phyloP scores from a whole-genome alignment of 768 basidiomycete species.

The Kockovaella imperatae region DNA sequence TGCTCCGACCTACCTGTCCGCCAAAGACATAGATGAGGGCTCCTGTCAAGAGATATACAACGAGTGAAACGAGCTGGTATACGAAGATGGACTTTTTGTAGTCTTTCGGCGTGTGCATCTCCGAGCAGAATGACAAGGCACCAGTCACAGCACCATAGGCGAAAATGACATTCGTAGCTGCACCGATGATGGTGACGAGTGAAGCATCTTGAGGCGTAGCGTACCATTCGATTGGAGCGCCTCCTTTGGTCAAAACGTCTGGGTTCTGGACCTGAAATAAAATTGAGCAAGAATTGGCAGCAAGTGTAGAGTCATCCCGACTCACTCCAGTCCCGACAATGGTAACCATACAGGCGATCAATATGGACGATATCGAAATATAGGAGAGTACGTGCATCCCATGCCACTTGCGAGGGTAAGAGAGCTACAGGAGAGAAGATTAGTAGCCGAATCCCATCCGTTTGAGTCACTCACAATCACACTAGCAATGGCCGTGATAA shows the following conservation, averaged over 20 bases:
- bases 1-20: too few relatives aligned
- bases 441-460: background rate
- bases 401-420: constrained; percentile 22
- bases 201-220: constrained; percentile 14
- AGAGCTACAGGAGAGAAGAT: constrained; percentile 7
- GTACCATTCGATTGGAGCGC: constrained; percentile 22
- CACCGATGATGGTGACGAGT: constrained; percentile 24
- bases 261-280: too few relatives aligned
- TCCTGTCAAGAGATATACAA: constrained; percentile 22
- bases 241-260: constrained; percentile 11
- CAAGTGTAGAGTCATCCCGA: too few relatives aligned
- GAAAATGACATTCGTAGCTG: constrained; percentile 27
- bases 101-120: constrained; percentile 28
- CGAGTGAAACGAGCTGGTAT: constrained; percentile 11
- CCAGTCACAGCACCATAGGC: constrained; percentile 28
- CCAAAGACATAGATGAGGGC: constrained; percentile 23
- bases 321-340: constrained; percentile 24
- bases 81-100: constrained; percentile 30
- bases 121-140: constrained; percentile 26
- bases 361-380: constrained; percentile 22
- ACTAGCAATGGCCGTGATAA: constrained; percentile 18
- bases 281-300: too few relatives aligned
- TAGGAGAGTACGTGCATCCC: constrained; percentile 13
- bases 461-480: constrained; percentile 14
- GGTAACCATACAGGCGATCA: constrained; percentile 22